phyloP scores from a whole-genome alignment of 169 alveolate genomes.

The Pseudocohnilembus persalinus region DNA sequence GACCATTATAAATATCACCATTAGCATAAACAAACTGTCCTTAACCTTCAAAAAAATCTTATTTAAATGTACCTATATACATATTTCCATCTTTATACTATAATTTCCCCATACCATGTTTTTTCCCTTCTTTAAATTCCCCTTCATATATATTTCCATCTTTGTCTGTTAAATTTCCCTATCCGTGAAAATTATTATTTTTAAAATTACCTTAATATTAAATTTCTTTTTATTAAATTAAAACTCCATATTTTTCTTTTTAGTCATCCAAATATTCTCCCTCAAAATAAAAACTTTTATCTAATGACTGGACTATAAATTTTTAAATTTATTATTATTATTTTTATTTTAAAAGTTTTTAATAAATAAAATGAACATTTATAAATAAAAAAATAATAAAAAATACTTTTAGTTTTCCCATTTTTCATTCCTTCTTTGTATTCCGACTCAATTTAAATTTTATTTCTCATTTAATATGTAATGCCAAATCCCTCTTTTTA shows the following conservation, averaged over 20 bases:
- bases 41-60: constrained; percentile 40
- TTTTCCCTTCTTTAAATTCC: constrained; percentile 35
- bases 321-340: constrained; percentile 6
- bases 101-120: constrained; percentile 37
- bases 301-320: not conserved
- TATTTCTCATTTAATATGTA: no score
- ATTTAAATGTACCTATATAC: constrained; percentile 40
- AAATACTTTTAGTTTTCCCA: not conserved
- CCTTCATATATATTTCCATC: constrained; percentile 52
- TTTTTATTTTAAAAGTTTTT: constrained; percentile 14
- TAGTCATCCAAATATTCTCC: constrained; percentile 47
- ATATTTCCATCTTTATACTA: constrained; percentile 21
- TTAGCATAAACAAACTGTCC: constrained; percentile 31
- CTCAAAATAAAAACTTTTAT: constrained; percentile 17
- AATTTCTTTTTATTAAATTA: constrained; percentile 13
- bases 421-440: not conserved
- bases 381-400: not conserved
- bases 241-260: constrained; percentile 40
- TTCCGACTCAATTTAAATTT: not conserved
- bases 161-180: constrained; percentile 31
- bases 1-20: constrained; percentile 36
- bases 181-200: constrained; percentile 34
- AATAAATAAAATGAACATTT: no score
- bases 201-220: constrained; percentile 41
- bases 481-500: constrained; percentile 41